These are phyloP conservation scores for Emmonsia crescens DNA, from an alignment of 2,329 filamentous ascomycete species.

Conservation along the genomic window DNA sequence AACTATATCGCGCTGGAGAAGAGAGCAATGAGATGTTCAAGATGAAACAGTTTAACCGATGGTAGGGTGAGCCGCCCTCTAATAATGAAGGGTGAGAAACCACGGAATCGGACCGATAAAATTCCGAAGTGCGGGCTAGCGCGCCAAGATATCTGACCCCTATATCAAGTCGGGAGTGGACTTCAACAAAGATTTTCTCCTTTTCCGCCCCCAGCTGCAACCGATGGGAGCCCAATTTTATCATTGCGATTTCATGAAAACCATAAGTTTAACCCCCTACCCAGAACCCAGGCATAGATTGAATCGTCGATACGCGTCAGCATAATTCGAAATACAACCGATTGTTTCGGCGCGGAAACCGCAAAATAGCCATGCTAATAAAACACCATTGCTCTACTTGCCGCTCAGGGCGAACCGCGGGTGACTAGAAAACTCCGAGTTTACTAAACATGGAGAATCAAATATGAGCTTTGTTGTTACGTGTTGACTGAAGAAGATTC, in stretches of 20 bases:
- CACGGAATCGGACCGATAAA: not conserved
- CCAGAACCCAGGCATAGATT: no score
- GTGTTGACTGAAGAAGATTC: not conserved
- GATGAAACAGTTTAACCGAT: no score
- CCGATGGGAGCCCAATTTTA: not conserved
- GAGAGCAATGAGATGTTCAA: no score
- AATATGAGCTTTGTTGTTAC: not conserved
- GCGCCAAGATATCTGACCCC: not conserved
- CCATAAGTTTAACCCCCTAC: not conserved
- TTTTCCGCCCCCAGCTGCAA: not conserved
- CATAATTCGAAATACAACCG: not conserved
- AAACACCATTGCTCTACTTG: not conserved
- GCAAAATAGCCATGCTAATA: not conserved
- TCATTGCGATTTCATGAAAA: not conserved
- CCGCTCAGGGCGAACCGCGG: not conserved
- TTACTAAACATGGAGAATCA: not conserved
- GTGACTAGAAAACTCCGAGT: not conserved
- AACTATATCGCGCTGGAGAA: no score
- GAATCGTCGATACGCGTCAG: no score
- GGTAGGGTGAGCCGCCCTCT: no score
- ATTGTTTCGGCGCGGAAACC: not conserved
- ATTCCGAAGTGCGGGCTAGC: no score
- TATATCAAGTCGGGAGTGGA: no score
- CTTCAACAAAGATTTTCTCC: no score
- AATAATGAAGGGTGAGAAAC: no score